Evolutionary conservation across 371 early-diverging fungal genomes (phyloP), one percentile per base, ranked within the genome.

Genomic region (Apophysomyces ossiformis): DNA sequence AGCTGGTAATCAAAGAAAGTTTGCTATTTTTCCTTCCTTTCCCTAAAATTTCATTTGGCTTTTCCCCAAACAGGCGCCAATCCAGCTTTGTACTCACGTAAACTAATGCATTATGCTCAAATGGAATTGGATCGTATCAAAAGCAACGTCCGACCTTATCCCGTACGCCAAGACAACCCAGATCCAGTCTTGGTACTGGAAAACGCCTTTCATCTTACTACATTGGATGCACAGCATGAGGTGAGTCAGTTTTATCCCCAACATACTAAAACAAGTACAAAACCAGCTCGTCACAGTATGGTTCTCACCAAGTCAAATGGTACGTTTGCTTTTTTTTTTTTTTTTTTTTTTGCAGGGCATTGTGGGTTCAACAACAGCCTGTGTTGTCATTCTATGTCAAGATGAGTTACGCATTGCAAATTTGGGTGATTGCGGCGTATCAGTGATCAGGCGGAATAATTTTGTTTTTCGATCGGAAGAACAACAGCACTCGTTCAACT

Each of bases 321-420:
- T 21, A 8, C 16, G 37, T 38, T 18, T 35, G 54, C 15, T 56
- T 41, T 1, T 11, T 41, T 59, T 1, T 41, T 0, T 0, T 59
- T 16, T 59, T 59, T 13, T 38, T 59, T 16, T 59, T 59, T 41
- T 43, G 18, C 60, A 73, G 68, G 63, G 64, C 21, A 64, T 69
- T 57, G 68, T 94, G 15, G 97, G 97, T 11, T 93, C 94, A 16
- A 90, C 93, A 9, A 97, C 97, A 9, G 95, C 95, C 0, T 87
- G 93, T 71, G 74, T 96, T 60, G 94, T 88, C 13, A 79, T 96
- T n/a, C 78, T 97, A 64, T 82, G 93, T 37, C 89, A 94, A 66
- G 92, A 95, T 67, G 95, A 95, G 75, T 81, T 97, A 37, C 87
- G 94, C 0, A 89, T 97, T 56, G 92, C 95, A 1, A 95, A 95